Evolutionary conservation across 257 asterid species (phyloP), one percentile per base, ranked within the genome.

Genomic region (Nicotiana benthamiana): DNA sequence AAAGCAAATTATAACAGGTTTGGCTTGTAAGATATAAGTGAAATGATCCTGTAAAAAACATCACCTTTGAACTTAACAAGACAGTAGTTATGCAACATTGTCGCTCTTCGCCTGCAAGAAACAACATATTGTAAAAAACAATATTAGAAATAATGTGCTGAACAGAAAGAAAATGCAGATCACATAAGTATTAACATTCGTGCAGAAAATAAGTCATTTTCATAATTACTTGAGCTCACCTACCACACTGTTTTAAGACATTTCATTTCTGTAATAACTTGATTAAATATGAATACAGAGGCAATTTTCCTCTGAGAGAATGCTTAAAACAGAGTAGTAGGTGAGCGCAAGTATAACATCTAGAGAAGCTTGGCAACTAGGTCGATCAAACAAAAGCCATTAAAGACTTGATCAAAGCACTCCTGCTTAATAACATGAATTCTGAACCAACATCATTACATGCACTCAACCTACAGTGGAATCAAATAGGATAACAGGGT

Each of bases 51-150:
- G 81, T 67, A 43, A 22, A 36, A n/a, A n/a, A 77, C 52, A 83
- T 83, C 87, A 94, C 98, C 89, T 92, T 92, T 74, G 97, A 93
- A 77, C 91, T 91, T 53, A 94, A 82, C 65, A 90, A n/a, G 79
- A 83, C 93, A 18, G 96, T 89, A 20, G 91, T 87, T 77, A 93
- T 75, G 66, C 97, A 88, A 30, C 96, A 83, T 56, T 75, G 84
- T 52, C 85, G 82, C 54, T 88, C 91, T 79, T 87, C 92, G 8
- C 96, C 98, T 93, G 89, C 89, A 85, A 9, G 56, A 72, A 75
- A 64, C 78, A 80, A 4, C 20, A 0, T 61, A 4, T 43, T 13
- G 63, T 18, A 8, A 27, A 18, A n/a, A n/a, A n/a, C n/a, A n/a
- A n/a, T n/a, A n/a, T n/a, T 91, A 59, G 89, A 90, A 79, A 90